A percentile compares a stretch with the other conserved stretches of the same genome.
These are phyloP conservation scores for Colletotrichum noveboracense DNA, from an alignment of 2,329 filamentous ascomycete genomes.

Conservation along the genomic window DNA sequence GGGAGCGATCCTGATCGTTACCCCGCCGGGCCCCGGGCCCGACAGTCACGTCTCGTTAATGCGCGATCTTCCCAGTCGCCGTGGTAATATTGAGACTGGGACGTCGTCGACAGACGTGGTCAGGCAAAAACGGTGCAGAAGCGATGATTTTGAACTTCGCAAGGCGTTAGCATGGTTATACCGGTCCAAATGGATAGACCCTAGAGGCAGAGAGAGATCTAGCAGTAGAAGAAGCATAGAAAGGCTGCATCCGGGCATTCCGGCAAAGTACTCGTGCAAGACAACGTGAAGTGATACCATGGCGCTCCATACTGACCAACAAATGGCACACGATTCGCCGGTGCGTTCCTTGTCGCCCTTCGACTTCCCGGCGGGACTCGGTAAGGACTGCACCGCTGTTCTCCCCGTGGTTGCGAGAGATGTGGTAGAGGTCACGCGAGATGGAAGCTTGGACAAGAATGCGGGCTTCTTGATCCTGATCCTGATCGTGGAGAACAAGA, in stretches of 20 bases:
- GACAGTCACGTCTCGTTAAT: not conserved
- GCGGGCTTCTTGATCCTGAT: not conserved
- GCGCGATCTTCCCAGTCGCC: not conserved
- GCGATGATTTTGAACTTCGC: not conserved
- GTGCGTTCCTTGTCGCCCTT: not conserved
- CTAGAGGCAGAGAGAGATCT: not conserved
- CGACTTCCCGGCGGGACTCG: not conserved
- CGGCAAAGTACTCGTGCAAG: not conserved
- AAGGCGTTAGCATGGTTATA: conserved; percentile 19
- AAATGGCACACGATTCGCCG: not conserved
- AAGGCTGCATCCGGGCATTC: conserved; percentile 3
- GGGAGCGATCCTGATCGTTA: not conserved
- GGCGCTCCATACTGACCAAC: not conserved
- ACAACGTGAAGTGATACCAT: not conserved
- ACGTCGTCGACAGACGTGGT: not conserved
- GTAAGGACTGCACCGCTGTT: not conserved
- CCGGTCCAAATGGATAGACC: not conserved
- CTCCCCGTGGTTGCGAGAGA: not conserved
- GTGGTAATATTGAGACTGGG: not conserved
- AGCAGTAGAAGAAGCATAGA: not conserved
- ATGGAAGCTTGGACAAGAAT: not conserved
- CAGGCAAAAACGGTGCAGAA: not conserved
- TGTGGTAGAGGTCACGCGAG: not conserved
- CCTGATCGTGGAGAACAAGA: not conserved
- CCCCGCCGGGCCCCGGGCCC: not conserved